These are phyloP conservation scores for Catenaria anguillulae DNA, from an alignment of 371 early-diverging fungal genomes.

Conservation along the genomic window DNA sequence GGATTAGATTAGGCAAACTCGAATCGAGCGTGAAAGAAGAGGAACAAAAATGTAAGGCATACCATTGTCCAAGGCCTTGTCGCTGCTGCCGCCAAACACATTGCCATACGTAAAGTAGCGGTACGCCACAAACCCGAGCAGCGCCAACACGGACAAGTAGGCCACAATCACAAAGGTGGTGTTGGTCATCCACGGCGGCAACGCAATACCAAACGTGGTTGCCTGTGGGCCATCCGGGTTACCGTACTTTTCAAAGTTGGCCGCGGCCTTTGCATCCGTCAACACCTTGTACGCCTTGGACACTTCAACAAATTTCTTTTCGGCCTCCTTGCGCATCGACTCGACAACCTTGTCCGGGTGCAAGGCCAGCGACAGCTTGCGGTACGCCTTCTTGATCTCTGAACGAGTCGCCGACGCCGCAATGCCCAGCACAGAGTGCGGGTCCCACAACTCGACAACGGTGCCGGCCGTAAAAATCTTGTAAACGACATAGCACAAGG, in stretches of 20 bases:
- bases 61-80: background rate
- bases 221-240: constrained; percentile 93
- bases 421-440: constrained; percentile 76
- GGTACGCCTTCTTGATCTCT: constrained; percentile 60
- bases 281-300: constrained; percentile 82
- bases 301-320: constrained; percentile 53
- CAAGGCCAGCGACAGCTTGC: constrained; percentile 28
- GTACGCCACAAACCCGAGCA: background rate
- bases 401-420: constrained; percentile 30
- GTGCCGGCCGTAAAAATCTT: constrained; percentile 52
- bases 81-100: background rate
- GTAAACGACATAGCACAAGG: constrained; percentile 58
- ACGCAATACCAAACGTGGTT: constrained; percentile 81
- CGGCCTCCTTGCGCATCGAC: constrained; percentile 43
- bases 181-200: constrained; percentile 73
- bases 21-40: too few relatives aligned
- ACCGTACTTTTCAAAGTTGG: constrained; percentile 85
- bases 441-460: constrained; percentile 66
- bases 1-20: too few relatives aligned
- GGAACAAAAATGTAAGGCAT: too few relatives aligned
- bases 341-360: constrained; percentile 71
- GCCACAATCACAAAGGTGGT: constrained; percentile 62
- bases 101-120: background rate
- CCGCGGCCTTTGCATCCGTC: constrained; percentile 74
- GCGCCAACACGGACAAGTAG: constrained; percentile 1